Base-by-base conservation (phyloP, 306 rosid genomes). In the Casuarina equisetifolia region DNA sequence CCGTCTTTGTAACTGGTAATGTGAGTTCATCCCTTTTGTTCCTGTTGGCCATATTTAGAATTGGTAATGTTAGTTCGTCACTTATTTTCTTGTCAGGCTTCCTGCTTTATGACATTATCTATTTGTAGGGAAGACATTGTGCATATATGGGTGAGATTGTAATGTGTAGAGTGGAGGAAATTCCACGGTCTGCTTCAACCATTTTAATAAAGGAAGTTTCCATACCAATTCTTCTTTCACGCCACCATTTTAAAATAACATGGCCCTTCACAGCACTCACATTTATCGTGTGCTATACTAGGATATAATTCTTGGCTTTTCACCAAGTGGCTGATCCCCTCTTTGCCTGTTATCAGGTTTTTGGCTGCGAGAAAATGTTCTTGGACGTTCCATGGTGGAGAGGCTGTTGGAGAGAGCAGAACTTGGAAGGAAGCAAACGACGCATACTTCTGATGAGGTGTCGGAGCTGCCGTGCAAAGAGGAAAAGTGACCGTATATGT, bases 1-100 rank as follows among this genome's bases (percentile, higher is more conserved):
- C 57, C 48, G 15, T 69, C 43, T 70, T 70, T 61, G 48, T 61
- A 59, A 69, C 55, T 50, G 82, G 90, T 81, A 81, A 81, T 45
- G 45, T 39, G 6, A 16, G 59, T 53, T 25, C 32, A 25, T 25
- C 32, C 32, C 32, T 25, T 25, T 25, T 25, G 32, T 25, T 25
- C 32, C 32, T 25, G 32, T 7, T 4, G 50, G 12, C 50, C 50
- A 8, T 46, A 46, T 46, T 46, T 46, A 11, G 50, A 46, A 46
- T 57, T 45, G 77, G 54, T 68, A 42, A 36, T 63, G 40, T 72
- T 25, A 20, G 64, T 58, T 25, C 64, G 9, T 75, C 73, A 58
- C 52, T 45, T 7, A 19, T 68, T 43, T 74, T 73, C 44, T 64
- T 12, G 35, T 76, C 64, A 58, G 11, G 35, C 25, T 19, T 51